Conservation (phyloP, 1,284 basidiomycete genomes). For the Cutaneotrichosporon cutaneum region DNA sequence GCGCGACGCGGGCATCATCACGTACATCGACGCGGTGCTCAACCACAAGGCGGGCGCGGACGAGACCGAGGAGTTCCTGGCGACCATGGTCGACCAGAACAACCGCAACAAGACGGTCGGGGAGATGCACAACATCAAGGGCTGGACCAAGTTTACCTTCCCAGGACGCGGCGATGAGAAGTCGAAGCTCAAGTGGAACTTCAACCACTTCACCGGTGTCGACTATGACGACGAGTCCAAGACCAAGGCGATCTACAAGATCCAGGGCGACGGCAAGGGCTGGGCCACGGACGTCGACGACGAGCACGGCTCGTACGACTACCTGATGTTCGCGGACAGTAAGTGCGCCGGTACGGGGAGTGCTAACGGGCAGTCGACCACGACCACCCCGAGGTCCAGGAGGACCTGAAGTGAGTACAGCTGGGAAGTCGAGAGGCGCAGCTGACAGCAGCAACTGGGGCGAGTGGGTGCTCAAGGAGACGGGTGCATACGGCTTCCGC, state of each 20-base stretch:
- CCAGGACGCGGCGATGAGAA: slow-evolving; percentile 69
- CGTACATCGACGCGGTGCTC: slow-evolving; percentile 57
- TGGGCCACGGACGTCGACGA: slow-evolving; percentile 58
- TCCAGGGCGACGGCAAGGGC: slow-evolving; percentile 59
- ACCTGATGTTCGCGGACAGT: slow-evolving; percentile 51
- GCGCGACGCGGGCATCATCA: slow-evolving; percentile 45
- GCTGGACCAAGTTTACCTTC: slow-evolving; percentile 85
- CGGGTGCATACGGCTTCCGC: slow-evolving; percentile 75
- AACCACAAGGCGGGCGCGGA: slow-evolving; percentile 72
- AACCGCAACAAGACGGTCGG: slow-evolving; percentile 58
- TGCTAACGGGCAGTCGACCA: slow-evolving; percentile 64
- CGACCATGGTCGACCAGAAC: slow-evolving; percentile 68
- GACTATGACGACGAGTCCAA: slow-evolving; percentile 77
- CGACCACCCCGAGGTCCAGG: slow-evolving; percentile 69
- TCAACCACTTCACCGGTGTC: slow-evolving; percentile 63
- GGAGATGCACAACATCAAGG: slow-evolving; percentile 70
- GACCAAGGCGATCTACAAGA: slow-evolving; percentile 63
- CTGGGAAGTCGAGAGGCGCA: slow-evolving; percentile 16
- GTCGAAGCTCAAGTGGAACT: slow-evolving; percentile 58
- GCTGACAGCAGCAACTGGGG: slow-evolving; percentile 56
- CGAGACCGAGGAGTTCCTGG: slow-evolving; percentile 69
- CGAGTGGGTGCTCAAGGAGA: slow-evolving; percentile 65
- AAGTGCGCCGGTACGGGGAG: neutral
- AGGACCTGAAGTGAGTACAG: slow-evolving; percentile 41
- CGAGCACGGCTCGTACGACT: slow-evolving; percentile 56